Evolutionary conservation across 2,329 filamentous ascomycete species (phyloP), one percentile per base, ranked within the genome.

Genomic region (Hypoxylon sp.): DNA sequence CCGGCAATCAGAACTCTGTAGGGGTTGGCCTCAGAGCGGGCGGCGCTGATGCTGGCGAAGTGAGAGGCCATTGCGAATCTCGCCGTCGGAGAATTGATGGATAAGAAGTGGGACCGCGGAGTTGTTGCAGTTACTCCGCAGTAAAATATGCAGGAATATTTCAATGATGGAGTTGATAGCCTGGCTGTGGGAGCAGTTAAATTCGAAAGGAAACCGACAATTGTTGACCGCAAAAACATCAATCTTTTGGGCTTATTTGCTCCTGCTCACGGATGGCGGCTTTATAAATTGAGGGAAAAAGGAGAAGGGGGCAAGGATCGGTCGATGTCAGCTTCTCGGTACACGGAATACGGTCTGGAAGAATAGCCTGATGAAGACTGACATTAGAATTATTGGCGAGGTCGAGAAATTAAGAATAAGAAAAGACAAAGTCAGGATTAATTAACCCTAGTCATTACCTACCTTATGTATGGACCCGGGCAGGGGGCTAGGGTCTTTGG

Each of bases 1-100:
- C 92, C 92, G 32, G 91, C 85, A 61, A 94, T 83, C 39, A 94
- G 83, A 10, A 94, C 83, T 72, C 82, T 86, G 77, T 86, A 82
- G 39, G 83, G 82, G 57, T 71, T 72, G 32, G 70, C 60, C 21
- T 59, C 53, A 21, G 71, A 68, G 53, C 67, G 65, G 10, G 19
- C 35, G 29, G 35, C 52, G 59, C 50, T 55, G 44, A 63, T 19
- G 17, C 54, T 59, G 19, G 67, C 52, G 53, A 63, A 37, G 35
- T 66, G 50, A 31, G 65, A 67, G 7, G 51, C 55, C 70, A 73
- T 73, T 55, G 54, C 53, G 59, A 70, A 62, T 50, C 50, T 67
- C 37, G 55, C 24, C 47, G 31, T 52, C 42, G 53, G 58, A 59
- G 55, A 65, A 64, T 58, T 56, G 44, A 60, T 42, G 6, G 24